Evolutionary conservation across 179 eudicot genomes (phyloP).

Genomic region (Spergularia azorica): DNA sequence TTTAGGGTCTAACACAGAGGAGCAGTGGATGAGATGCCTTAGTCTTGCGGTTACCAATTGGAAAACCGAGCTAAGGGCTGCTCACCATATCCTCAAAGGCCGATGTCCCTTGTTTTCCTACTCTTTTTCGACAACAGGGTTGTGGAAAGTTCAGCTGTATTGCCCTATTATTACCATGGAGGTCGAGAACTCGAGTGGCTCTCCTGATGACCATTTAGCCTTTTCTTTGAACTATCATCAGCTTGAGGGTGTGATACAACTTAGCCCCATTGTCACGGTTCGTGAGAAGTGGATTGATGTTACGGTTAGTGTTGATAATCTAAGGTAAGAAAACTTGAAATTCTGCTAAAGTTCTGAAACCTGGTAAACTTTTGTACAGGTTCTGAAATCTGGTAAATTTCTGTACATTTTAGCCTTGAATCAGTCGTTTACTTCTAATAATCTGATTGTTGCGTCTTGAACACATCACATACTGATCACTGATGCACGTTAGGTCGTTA

Average conservation of each 20-base stretch:
- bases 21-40: conserved; percentile 78
- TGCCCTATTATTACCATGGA: conserved; percentile 95
- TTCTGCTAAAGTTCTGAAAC: too few species aligned
- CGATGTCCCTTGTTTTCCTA: conserved; percentile 72
- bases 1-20: conserved; percentile 68
- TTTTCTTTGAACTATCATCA: conserved; percentile 79
- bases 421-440: too few species aligned
- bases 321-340: conserved; percentile 51
- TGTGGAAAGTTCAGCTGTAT: conserved; percentile 80
- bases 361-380: too few species aligned
- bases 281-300: conserved; percentile 71
- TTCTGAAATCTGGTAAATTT: too few species aligned
- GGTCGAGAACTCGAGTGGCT: conserved; percentile 48
- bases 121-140: conserved; percentile 49
- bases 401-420: too few species aligned
- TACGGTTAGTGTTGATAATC: conserved; percentile 68
- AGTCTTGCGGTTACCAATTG: conserved; percentile 86
- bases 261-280: conserved; percentile 44
- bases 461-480: too few species aligned
- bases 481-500: too few species aligned
- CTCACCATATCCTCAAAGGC: conserved; percentile 36
- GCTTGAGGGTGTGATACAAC: conserved; percentile 83
- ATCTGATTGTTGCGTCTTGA: too few species aligned
- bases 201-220: conserved; percentile 57
- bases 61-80: conserved; percentile 52